Percentiles rank a stretch among this genome's conserved stretches.
These are phyloP conservation scores for Fragilaria radians DNA, from an alignment of 108 stramenopile species.

Conservation along the genomic window DNA sequence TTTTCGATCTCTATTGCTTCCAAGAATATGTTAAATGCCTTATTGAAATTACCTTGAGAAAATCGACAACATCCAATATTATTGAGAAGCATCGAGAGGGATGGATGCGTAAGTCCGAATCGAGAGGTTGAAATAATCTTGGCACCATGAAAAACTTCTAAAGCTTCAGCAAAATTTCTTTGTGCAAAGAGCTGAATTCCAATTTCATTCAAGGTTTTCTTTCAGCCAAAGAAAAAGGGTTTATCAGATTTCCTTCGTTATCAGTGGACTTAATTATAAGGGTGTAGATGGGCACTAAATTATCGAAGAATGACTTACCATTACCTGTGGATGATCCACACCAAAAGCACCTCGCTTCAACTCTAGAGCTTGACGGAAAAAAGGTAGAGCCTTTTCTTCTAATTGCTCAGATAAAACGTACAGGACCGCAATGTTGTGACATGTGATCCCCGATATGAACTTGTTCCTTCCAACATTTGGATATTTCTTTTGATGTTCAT, in stretches of 20 bases:
- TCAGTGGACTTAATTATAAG: too few relatives aligned
- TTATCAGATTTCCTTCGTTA: too few relatives aligned
- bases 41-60: constrained; percentile 11
- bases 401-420: constrained; percentile 11
- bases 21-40: constrained; percentile 12
- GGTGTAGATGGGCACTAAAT: not conserved
- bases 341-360: constrained; percentile 30
- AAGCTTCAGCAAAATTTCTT: constrained; percentile 17
- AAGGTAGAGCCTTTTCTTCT: constrained; percentile 9
- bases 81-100: constrained; percentile 21
- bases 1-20: constrained; percentile 20
- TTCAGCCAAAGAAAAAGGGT: not conserved
- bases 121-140: constrained; percentile 6
- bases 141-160: constrained; percentile 21
- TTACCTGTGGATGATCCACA: constrained; percentile 22
- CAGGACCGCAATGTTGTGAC: constrained; percentile 35
- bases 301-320: not conserved
- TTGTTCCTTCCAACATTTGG: constrained; percentile 12
- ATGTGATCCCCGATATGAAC: constrained; percentile 28
- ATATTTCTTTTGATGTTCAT: constrained; percentile 10
- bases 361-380: constrained; percentile 24
- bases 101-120: not conserved
- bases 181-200: constrained; percentile 35
- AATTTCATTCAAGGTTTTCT: constrained; percentile 21
- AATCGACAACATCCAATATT: constrained; percentile 35